Evolutionary conservation across 2,329 filamentous ascomycete species (phyloP), one percentile per base, ranked within the genome.

Genomic region (Coleophoma cylindrospora): DNA sequence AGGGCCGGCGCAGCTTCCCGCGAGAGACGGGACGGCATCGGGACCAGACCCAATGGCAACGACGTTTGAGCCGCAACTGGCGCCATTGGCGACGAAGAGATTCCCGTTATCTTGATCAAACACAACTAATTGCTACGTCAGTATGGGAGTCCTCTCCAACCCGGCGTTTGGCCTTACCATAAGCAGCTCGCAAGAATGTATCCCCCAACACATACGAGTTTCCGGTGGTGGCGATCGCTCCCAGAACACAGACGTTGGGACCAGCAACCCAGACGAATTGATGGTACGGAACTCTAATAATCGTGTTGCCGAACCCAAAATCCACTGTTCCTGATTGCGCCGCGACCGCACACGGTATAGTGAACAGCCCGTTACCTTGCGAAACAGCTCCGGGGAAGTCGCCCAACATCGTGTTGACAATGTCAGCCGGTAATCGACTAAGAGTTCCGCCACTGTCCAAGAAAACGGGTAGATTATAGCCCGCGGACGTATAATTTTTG

Each of bases 31-130:
- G 14, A 59, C 54, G 15, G 55, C 54, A 48, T 57, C 43, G 9
- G 32, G 22, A 11, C 57, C 57, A 15, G 43, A 45, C 11, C 43
- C 48, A 34, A 57, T 57, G 0, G 52, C 33, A 9, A 58, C 34
- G 32, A 56, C 19, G 34, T 56, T 57, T 8, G 54, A 45, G 1
- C 54, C 54, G 32, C 57, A 59, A 21, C 45, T 52, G 9, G 51
- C 54, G 11, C 49, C 49, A 27, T 56, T 49, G 2, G 55, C 55
- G 12, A 59, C 27, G 34, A 45, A 52, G 15, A 57, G 38, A 47
- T 55, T 57, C 22, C 27, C 15, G 19, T 57, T 57, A 32, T 57
- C 57, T 37, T 57, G 55, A 34, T 59, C 57, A 48, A 48, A 59
- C 7, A 57, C 57, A n/a, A 53, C 57, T 54, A 34, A 6, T 27